These are phyloP conservation scores for Aspergillus sclerotiicarbonarius DNA, from an alignment of 495 filamentous ascomycete species.

Conservation along the genomic window DNA sequence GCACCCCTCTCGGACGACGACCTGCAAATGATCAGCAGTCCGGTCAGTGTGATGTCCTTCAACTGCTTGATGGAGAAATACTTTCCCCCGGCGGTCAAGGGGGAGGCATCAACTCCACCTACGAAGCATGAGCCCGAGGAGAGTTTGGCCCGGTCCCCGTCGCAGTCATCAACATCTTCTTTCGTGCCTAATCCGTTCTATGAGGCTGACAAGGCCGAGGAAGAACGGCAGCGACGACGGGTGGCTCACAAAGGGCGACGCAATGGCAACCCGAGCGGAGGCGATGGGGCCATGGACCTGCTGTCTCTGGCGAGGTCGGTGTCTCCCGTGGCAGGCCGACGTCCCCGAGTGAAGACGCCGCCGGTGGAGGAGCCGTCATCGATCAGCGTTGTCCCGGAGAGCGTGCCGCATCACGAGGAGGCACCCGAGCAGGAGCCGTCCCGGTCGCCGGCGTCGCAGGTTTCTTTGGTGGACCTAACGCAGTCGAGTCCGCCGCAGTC, in stretches of 20 bases:
- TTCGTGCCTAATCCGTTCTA: conserved; percentile 30
- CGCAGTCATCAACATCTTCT: conserved; percentile 11
- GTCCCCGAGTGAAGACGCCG: conserved; percentile 8
- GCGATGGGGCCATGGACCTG: conserved; percentile 8
- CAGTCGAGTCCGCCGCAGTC: conserved; percentile 36
- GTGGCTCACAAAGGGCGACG: neutral
- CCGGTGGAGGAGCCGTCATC: conserved; percentile 7
- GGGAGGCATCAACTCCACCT: neutral
- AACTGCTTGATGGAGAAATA: conserved; percentile 11
- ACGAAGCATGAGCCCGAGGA: conserved; percentile 1
- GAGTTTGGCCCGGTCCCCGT: conserved; percentile 5
- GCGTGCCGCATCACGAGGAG: neutral
- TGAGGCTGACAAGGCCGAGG: conserved; percentile 21
- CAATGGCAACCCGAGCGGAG: conserved; percentile 15
- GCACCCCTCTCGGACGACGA: conserved; percentile 8
- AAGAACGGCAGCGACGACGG: conserved; percentile 15
- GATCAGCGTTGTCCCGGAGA: conserved; percentile 15
- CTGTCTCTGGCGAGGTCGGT: conserved; percentile 12
- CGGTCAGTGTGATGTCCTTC: conserved; percentile 8
- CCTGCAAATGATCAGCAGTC: conserved; percentile 18
- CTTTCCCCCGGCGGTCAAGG: neutral
- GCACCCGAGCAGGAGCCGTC: neutral
- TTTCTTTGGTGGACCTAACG: conserved; percentile 46
- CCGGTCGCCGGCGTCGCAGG: conserved; percentile 26
- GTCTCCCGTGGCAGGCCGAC: neutral